Percentiles rank a stretch among this genome's conserved stretches.
phyloP scores from a whole-genome alignment of 371 early-diverging fungal species.

The Dichotomocladium elegans region DNA sequence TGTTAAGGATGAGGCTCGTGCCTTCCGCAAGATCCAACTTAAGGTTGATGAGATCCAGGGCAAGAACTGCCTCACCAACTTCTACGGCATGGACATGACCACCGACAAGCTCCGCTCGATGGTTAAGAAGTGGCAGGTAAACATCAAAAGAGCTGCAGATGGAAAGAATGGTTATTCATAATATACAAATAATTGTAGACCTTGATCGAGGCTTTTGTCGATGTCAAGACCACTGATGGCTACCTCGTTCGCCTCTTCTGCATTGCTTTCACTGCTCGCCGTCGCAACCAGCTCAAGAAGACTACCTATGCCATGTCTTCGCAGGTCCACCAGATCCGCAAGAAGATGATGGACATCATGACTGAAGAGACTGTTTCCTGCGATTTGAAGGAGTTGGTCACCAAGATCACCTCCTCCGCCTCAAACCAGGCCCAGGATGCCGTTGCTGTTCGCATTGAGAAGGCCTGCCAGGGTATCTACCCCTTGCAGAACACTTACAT shows the following conservation, averaged over 20 bases:
- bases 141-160: background rate
- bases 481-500: slow-evolving; percentile 98
- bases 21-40: slow-evolving; percentile 98
- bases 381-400: slow-evolving; percentile 96
- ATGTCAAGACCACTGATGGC: slow-evolving; percentile 99
- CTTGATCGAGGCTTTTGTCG: slow-evolving; percentile 97
- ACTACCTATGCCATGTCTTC: slow-evolving; percentile 98
- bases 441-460: slow-evolving; percentile 96
- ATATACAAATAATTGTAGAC: slow-evolving; percentile 44
- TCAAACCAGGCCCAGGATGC: slow-evolving; percentile 58
- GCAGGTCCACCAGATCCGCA: slow-evolving; percentile 98
- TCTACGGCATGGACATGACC: slow-evolving; percentile 99
- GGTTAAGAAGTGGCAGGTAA: slow-evolving; percentile 99
- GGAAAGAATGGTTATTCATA: no score
- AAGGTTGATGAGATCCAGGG: slow-evolving; percentile 98
- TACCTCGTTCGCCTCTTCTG: slow-evolving; percentile 98
- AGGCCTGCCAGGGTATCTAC: slow-evolving; percentile 96
- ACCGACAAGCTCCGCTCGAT: slow-evolving; percentile 99
- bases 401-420: slow-evolving; percentile 84
- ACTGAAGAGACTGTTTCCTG: slow-evolving; percentile 83
- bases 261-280: slow-evolving; percentile 98
- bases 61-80: slow-evolving; percentile 98
- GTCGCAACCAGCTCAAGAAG: slow-evolving; percentile 95
- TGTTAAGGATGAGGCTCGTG: slow-evolving; percentile 90
- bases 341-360: slow-evolving; percentile 99